These are phyloP conservation scores for Lenzites betulinus DNA, from an alignment of 768 basidiomycete species.

Conservation along the genomic window DNA sequence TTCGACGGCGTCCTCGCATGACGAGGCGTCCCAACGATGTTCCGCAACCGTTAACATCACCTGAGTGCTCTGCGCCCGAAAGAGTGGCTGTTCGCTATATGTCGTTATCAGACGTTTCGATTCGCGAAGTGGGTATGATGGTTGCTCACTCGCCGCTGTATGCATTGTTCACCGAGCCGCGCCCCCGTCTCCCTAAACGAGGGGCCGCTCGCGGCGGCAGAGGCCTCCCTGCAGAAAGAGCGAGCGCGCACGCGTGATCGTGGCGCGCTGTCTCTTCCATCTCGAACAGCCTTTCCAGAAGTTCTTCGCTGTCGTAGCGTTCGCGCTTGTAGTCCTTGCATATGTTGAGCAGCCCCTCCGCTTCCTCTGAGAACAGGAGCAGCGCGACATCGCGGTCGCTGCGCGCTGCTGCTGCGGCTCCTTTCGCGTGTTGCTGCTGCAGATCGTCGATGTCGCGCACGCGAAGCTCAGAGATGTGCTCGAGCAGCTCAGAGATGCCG, in stretches of 20 bases:
- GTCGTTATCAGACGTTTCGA: no score
- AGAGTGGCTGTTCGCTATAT: no score
- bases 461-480: background rate
- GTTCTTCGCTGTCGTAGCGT: background rate
- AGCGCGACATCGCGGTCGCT: conserved; percentile 27
- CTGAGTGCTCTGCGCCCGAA: no score
- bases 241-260: conserved; percentile 24
- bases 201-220: conserved; percentile 15
- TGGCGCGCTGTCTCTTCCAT: conserved; percentile 25
- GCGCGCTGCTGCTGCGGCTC: background rate
- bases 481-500: background rate
- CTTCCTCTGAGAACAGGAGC: conserved; percentile 25
- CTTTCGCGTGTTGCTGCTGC: background rate
- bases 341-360: conserved; percentile 17
- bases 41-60: no score
- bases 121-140: background rate
- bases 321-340: background rate
- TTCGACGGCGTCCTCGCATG: no score
- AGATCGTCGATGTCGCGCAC: background rate
- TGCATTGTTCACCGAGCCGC: no score
- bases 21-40: no score
- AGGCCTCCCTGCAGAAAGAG: conserved; percentile 20
- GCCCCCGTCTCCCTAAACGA: background rate
- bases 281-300: conserved; percentile 24
- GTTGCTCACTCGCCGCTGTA: background rate